These are phyloP conservation scores for Pleurozium schreberi DNA, from an alignment of 225 moss, liverwort and hornwort genomes.

Conservation along the genomic window DNA sequence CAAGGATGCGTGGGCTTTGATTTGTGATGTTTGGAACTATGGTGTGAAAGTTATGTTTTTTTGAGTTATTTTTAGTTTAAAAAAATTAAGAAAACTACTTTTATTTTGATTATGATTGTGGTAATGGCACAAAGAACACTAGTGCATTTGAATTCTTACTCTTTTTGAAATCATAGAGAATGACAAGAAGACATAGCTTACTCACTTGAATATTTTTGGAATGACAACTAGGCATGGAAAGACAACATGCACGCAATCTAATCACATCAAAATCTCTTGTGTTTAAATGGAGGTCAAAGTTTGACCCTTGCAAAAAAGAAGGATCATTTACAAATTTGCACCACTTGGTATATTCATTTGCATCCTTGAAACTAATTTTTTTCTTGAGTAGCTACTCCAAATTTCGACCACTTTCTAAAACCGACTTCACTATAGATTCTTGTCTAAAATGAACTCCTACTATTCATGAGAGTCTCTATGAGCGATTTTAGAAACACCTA, in stretches of 20 bases:
- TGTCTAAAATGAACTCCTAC: too few species aligned
- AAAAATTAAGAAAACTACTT: too few species aligned
- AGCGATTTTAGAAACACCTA: too few species aligned
- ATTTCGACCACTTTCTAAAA: too few species aligned
- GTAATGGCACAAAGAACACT: too few species aligned
- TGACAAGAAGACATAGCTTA: not conserved
- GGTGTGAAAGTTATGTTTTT: too few species aligned
- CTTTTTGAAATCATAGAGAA: not conserved
- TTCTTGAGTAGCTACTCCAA: not conserved
- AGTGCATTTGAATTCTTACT: not conserved
- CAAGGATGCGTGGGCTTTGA: too few species aligned
- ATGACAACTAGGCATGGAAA: fast-evolving
- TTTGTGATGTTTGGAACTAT: too few species aligned
- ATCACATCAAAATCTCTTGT: not conserved
- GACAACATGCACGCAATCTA: not conserved
- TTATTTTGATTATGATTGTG: too few species aligned
- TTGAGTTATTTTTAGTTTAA: too few species aligned
- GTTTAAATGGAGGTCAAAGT: not conserved
- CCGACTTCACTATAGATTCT: too few species aligned
- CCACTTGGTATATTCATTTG: not conserved
- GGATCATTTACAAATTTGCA: not conserved
- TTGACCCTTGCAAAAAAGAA: fast-evolving
- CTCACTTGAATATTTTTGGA: not conserved
- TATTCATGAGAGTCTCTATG: too few species aligned
- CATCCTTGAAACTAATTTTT: not conserved